Percentiles rank a stretch among this genome's conserved stretches.
These are phyloP conservation scores for Speleostelium caveatum DNA, from an alignment of 78 protist species.

Conservation along the genomic window DNA sequence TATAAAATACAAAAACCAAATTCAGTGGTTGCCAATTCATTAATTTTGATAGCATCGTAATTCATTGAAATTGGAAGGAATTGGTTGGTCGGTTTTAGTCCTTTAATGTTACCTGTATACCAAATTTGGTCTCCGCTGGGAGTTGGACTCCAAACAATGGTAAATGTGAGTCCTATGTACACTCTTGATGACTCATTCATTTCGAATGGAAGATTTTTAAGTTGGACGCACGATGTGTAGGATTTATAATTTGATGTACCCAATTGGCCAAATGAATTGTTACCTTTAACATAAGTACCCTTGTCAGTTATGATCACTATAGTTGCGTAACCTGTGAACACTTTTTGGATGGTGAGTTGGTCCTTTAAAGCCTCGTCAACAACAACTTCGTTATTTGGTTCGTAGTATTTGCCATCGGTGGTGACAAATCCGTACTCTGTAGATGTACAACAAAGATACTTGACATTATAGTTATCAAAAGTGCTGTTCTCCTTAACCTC, in stretches of 20 bases:
- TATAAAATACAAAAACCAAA: slow-evolving; percentile 40
- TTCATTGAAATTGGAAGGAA: neutral
- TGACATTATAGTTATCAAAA: no score
- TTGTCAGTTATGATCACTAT: neutral
- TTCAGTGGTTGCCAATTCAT: slow-evolving; percentile 12
- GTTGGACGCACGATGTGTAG: neutral
- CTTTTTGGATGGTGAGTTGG: neutral
- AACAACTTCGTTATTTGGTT: no score
- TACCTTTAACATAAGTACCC: slow-evolving; percentile 20
- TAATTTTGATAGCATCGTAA: neutral
- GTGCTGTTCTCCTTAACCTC: no score
- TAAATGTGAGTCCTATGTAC: slow-evolving; percentile 30
- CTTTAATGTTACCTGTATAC: slow-evolving; percentile 54
- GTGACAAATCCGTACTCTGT: no score
- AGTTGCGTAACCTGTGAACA: neutral
- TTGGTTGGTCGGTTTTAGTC: neutral
- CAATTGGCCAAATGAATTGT: slow-evolving; percentile 57
- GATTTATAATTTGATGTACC: slow-evolving; percentile 12
- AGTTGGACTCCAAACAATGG: neutral
- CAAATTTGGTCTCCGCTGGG: slow-evolving; percentile 3
- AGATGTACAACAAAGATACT: no score
- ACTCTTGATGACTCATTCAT: neutral
- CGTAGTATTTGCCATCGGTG: no score
- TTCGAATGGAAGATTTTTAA: slow-evolving; percentile 30
- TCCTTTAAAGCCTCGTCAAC: neutral